These are phyloP conservation scores for Penicillium simplicissimum DNA, from an alignment of 495 filamentous ascomycete species.

Conservation along the genomic window DNA sequence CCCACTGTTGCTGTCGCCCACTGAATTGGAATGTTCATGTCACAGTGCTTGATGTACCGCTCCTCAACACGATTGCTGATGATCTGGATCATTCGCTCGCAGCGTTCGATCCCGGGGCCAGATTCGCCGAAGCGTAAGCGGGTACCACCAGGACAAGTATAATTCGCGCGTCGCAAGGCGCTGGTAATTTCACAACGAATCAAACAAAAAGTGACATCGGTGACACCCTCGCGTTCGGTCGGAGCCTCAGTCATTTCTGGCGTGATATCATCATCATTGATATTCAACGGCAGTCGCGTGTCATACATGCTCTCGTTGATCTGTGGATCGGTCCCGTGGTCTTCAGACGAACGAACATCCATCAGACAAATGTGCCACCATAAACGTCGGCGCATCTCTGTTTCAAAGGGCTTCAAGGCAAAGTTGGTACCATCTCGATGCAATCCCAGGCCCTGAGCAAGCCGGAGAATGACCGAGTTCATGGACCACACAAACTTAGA, in stretches of 20 bases:
- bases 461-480: constrained; percentile 70
- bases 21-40: constrained; percentile 62
- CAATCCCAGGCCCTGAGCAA: constrained; percentile 77
- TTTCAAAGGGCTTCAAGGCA: constrained; percentile 71
- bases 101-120: constrained; percentile 47
- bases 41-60: constrained; percentile 51
- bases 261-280: constrained; percentile 76
- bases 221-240: constrained; percentile 57
- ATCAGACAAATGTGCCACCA: constrained; percentile 83
- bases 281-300: constrained; percentile 70
- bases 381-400: constrained; percentile 79
- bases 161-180: constrained; percentile 44
- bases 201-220: constrained; percentile 80
- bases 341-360: constrained; percentile 77
- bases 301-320: constrained; percentile 72
- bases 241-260: constrained; percentile 65
- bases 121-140: constrained; percentile 23
- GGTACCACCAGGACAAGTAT: constrained; percentile 30
- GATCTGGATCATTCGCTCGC: constrained; percentile 62
- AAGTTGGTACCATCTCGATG: constrained; percentile 80
- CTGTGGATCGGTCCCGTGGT: constrained; percentile 78
- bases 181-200: constrained; percentile 64
- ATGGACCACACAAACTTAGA: constrained; percentile 68
- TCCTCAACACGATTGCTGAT: constrained; percentile 63
- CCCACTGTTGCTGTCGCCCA: constrained; percentile 72